These are phyloP conservation scores for Cinchona pubescens DNA, from an alignment of 257 asterid species.

Conservation along the genomic window DNA sequence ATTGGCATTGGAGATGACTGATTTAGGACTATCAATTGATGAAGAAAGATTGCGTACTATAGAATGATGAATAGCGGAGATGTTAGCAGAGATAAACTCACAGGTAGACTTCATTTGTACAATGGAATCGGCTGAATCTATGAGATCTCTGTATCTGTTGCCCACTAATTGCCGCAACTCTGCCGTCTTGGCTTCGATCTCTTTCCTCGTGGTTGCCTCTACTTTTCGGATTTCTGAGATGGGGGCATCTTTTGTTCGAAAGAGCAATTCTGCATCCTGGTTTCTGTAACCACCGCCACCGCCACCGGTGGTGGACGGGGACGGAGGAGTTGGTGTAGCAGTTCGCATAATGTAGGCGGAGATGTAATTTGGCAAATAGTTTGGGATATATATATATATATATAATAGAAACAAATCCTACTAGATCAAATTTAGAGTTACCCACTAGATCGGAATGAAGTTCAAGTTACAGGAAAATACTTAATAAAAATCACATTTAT, in stretches of 20 bases:
- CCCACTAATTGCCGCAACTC: conserved; percentile 96
- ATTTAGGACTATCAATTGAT: conserved; percentile 51
- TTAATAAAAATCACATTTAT: too few relatives aligned
- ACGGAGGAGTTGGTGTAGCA: conserved; percentile 16
- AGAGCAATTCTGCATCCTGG: conserved; percentile 87
- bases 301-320: conserved; percentile 15
- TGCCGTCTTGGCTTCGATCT: conserved; percentile 92
- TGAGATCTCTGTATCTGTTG: conserved; percentile 89
- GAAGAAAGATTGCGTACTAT: conserved; percentile 63
- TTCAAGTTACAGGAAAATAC: too few relatives aligned
- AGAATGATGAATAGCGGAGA: conserved; percentile 60
- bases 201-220: conserved; percentile 78
- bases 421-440: too few relatives aligned
- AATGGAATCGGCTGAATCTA: conserved; percentile 96
- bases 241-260: conserved; percentile 83
- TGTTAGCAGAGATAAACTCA: conserved; percentile 72
- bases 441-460: too few relatives aligned
- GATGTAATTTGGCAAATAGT: too few relatives aligned
- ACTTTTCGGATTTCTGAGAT: conserved; percentile 85
- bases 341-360: conserved; percentile 37
- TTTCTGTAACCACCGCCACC: conserved; percentile 46
- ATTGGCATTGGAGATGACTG: conserved; percentile 36
- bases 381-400: too few relatives aligned
- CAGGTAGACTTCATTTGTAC: conserved; percentile 87
- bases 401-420: too few relatives aligned